phyloP scores from a whole-genome alignment of 2,329 filamentous ascomycete genomes.

The Fusarium agapanthi region DNA sequence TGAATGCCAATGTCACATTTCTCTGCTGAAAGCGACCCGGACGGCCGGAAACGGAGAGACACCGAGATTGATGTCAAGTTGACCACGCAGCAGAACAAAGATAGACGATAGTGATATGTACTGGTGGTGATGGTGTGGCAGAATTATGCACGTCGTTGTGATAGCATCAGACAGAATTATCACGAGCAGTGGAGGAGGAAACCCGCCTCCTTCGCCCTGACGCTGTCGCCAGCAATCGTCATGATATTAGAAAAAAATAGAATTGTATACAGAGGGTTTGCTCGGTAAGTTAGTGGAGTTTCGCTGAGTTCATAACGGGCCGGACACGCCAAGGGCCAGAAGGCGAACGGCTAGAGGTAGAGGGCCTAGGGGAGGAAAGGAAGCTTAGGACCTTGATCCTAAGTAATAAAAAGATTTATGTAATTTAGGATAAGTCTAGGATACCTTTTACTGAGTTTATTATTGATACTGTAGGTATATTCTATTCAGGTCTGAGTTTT shows the following conservation, averaged over 20 bases:
- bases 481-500: no score
- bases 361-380: no score
- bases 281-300: slow-evolving; percentile 20
- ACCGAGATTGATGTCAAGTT: slow-evolving; percentile 11
- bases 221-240: neutral
- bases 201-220: slow-evolving; percentile 19
- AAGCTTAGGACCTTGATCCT: no score
- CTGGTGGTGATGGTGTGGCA: neutral
- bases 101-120: neutral
- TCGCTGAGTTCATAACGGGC: slow-evolving; percentile 18
- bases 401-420: no score
- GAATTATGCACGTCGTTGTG: slow-evolving; percentile 7
- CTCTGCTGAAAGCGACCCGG: slow-evolving; percentile 9
- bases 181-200: neutral
- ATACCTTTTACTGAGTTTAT: no score
- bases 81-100: neutral
- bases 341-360: neutral
- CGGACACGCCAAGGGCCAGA: slow-evolving; percentile 19
- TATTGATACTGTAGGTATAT: no score
- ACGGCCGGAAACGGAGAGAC: slow-evolving; percentile 39
- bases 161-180: neutral
- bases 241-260: slow-evolving; percentile 2
- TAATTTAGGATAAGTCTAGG: no score
- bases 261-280: slow-evolving; percentile 21
- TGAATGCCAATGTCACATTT: slow-evolving; percentile 7